A percentile compares a stretch with the other conserved stretches of the same genome.
phyloP scores from a whole-genome alignment of 148 eudicot genomes.

The Chenopodium quinoa region DNA sequence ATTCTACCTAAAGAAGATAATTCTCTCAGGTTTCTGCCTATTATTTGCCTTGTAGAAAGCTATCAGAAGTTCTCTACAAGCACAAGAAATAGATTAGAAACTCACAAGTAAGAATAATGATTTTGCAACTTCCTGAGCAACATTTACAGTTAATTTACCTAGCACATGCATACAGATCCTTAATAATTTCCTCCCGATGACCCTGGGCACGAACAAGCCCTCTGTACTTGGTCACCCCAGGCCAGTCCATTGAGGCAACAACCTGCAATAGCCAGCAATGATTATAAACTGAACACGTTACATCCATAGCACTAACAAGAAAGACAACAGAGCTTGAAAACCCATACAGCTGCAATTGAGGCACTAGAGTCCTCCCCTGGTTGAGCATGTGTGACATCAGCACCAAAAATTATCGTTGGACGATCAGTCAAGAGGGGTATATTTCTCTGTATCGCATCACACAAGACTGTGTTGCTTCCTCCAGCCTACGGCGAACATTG shows the following conservation, averaged over 20 bases:
- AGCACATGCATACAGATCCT: constrained; percentile 45
- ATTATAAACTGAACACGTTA: not conserved
- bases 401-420: constrained; percentile 81
- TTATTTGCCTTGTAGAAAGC: constrained; percentile 37
- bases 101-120: not conserved
- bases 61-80: constrained; percentile 54
- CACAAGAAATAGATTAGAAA: not conserved
- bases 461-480: constrained; percentile 58
- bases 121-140: not conserved
- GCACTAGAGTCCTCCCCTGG: constrained; percentile 88
- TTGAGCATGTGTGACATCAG: constrained; percentile 87
- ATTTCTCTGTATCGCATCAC: constrained; percentile 28
- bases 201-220: constrained; percentile 70
- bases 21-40: constrained; percentile 45
- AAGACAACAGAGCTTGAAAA: constrained; percentile 50
- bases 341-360: constrained; percentile 34
- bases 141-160: constrained; percentile 32
- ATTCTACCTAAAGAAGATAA: constrained; percentile 71
- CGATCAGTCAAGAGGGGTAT: constrained; percentile 51
- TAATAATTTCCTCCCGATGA: constrained; percentile 63
- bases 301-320: not conserved
- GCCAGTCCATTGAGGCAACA: constrained; percentile 95
- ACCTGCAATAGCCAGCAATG: constrained; percentile 40
- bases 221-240: constrained; percentile 63
- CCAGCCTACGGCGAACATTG: constrained; percentile 49